A percentile compares a stretch with the other conserved stretches of the same genome.
Evolutionary conservation across 768 basidiomycete species (phyloP).

Genomic region (Trametes cingulata): DNA sequence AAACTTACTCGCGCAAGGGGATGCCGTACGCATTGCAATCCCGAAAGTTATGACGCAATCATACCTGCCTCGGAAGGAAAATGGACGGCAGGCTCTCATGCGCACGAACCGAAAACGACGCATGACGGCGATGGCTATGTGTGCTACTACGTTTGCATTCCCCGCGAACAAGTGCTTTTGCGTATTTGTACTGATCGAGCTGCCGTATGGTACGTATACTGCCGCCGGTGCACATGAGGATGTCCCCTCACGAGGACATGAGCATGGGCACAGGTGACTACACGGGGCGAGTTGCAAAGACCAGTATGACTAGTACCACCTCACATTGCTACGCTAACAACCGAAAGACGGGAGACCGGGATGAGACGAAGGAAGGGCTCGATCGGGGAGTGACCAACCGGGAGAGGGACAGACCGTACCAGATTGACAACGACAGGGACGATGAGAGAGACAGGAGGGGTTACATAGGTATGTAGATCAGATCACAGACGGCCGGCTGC

Average conservation of each 20-base stretch:
- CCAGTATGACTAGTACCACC: neutral
- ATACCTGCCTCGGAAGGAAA: no score
- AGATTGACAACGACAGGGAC: neutral
- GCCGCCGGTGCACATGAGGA: neutral
- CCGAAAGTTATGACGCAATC: no score
- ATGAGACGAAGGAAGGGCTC: neutral
- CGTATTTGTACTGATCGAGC: neutral
- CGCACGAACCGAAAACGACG: no score
- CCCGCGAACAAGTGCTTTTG: neutral
- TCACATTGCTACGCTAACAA: neutral
- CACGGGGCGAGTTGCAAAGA: neutral
- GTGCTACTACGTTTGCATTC: neutral
- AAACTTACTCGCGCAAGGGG: no score
- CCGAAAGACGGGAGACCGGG: neutral
- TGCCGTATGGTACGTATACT: neutral
- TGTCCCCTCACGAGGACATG: neutral
- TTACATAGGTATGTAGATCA: conserved; percentile 14
- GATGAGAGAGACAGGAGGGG: neutral
- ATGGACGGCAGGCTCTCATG: neutral
- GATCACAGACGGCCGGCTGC: conserved; percentile 14
- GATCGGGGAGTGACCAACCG: no score
- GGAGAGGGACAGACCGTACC: neutral
- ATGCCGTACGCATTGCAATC: no score
- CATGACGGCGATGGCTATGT: no score
- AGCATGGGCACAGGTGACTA: neutral